Conservation (phyloP, 306 rosid species). For the Betula pendula region DNA sequence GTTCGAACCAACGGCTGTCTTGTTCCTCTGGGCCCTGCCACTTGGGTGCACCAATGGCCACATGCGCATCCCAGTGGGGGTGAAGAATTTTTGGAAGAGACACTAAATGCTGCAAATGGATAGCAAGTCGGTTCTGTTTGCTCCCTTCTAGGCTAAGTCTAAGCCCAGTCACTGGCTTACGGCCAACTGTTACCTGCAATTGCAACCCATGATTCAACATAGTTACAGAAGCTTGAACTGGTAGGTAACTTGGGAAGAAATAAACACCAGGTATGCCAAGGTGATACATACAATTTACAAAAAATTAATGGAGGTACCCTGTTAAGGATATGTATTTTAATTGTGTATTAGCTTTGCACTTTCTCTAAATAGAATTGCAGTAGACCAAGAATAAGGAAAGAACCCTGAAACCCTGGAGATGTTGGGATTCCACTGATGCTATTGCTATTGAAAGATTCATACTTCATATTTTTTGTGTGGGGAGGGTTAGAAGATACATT, state of each 20-base stretch:
- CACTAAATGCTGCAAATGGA: constrained; percentile 90
- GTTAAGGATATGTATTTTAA: neutral
- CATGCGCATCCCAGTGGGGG: constrained; percentile 91
- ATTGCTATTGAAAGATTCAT: neutral
- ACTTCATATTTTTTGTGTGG: neutral
- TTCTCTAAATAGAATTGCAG: neutral
- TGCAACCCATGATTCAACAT: constrained; percentile 24
- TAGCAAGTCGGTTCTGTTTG: constrained; percentile 86
- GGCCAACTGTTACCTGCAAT: constrained; percentile 93
- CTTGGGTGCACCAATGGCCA: constrained; percentile 95
- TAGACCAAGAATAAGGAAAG: neutral
- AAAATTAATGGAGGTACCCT: too few relatives aligned
- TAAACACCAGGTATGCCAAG: constrained; percentile 6
- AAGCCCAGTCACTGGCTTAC: constrained; percentile 95
- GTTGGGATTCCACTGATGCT: neutral
- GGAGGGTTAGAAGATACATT: neutral
- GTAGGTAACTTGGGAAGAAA: neutral
- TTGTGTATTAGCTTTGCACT: neutral
- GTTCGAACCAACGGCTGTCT: constrained; percentile 99
- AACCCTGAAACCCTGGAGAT: neutral
- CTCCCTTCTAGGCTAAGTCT: constrained; percentile 82
- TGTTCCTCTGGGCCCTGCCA: constrained; percentile 99
- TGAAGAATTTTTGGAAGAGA: constrained; percentile 92
- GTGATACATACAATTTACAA: neutral
- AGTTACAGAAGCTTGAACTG: constrained; percentile 10